Conservation (phyloP, 441 rosid genomes). For the Biscutella auriculata region DNA sequence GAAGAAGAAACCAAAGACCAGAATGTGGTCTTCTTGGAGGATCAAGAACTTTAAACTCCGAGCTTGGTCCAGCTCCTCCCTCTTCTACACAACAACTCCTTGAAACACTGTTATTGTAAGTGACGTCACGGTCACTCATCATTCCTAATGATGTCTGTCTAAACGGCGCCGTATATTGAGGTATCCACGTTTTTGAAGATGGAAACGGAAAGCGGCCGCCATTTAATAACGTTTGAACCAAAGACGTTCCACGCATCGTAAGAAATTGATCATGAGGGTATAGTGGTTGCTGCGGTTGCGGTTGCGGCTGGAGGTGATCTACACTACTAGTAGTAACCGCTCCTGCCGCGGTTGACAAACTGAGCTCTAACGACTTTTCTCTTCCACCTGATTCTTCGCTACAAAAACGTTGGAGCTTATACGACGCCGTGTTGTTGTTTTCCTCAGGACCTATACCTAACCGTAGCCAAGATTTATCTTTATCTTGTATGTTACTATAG, state of each 20-base stretch:
- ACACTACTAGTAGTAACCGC: conserved; percentile 7
- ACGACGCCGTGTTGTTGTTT: conserved; percentile 12
- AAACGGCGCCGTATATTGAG: conserved; percentile 20
- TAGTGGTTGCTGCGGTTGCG: conserved; percentile 29
- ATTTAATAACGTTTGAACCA: conserved; percentile 11
- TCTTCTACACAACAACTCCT: conserved; percentile 11
- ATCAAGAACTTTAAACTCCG: conserved; percentile 58
- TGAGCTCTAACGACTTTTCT: conserved; percentile 53
- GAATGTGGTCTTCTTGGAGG: conserved; percentile 74
- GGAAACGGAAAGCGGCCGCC: neutral
- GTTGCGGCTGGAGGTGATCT: neutral
- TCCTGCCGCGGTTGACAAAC: conserved; percentile 29
- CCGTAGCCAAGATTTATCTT: conserved; percentile 66
- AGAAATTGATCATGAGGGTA: conserved; percentile 19
- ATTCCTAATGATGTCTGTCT: neutral
- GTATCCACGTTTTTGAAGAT: conserved; percentile 12
- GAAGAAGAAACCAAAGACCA: conserved; percentile 90
- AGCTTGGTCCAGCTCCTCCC: conserved; percentile 49
- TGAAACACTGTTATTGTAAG: neutral
- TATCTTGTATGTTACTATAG: conserved; percentile 25
- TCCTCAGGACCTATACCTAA: conserved; percentile 59
- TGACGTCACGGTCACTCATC: conserved; percentile 14
- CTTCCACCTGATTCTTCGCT: conserved; percentile 21
- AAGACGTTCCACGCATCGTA: conserved; percentile 11
- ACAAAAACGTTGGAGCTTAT: conserved; percentile 24